These are phyloP conservation scores for Tulasnella sp. DNA, from an alignment of 768 basidiomycete genomes.

Conservation along the genomic window DNA sequence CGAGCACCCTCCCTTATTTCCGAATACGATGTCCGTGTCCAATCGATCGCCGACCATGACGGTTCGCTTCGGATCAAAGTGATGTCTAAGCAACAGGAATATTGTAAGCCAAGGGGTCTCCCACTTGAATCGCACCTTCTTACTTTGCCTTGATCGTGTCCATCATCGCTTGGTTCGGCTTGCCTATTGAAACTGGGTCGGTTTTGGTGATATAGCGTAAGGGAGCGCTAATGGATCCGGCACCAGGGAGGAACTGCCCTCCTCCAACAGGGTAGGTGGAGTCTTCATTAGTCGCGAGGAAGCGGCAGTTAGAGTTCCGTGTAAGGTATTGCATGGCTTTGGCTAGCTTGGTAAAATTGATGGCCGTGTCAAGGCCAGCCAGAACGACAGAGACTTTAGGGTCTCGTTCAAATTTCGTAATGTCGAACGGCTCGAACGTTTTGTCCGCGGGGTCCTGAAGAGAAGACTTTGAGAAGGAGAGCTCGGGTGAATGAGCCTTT, in stretches of 20 bases:
- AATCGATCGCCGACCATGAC: conserved; percentile 96
- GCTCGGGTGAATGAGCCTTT: not conserved
- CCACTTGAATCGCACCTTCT: conserved; percentile 13
- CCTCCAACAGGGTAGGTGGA: conserved; percentile 66
- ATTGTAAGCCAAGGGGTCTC: not conserved
- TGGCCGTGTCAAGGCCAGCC: conserved; percentile 76
- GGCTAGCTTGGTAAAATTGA: conserved; percentile 90
- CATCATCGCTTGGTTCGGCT: conserved; percentile 84
- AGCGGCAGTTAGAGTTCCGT: conserved; percentile 65
- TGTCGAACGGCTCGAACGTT: conserved; percentile 54
- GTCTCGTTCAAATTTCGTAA: conserved; percentile 59
- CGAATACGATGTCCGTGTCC: conserved; percentile 93
- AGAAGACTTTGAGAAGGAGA: not conserved
- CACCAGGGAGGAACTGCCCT: conserved; percentile 66
- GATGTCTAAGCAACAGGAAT: conserved; percentile 40
- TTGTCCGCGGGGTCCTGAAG: conserved; percentile 73
- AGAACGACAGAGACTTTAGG: conserved; percentile 80
- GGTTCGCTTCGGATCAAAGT: conserved; percentile 75
- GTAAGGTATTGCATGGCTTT: conserved; percentile 87
- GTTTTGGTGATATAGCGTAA: conserved; percentile 58
- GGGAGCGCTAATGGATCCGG: conserved; percentile 75
- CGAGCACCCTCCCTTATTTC: conserved; percentile 69
- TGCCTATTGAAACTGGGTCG: conserved; percentile 73
- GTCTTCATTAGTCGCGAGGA: conserved; percentile 88
- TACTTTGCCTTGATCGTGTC: conserved; percentile 81